Base-by-base conservation (phyloP, 371 early-diverging fungal genomes). In the Mortierella sp. region DNA sequence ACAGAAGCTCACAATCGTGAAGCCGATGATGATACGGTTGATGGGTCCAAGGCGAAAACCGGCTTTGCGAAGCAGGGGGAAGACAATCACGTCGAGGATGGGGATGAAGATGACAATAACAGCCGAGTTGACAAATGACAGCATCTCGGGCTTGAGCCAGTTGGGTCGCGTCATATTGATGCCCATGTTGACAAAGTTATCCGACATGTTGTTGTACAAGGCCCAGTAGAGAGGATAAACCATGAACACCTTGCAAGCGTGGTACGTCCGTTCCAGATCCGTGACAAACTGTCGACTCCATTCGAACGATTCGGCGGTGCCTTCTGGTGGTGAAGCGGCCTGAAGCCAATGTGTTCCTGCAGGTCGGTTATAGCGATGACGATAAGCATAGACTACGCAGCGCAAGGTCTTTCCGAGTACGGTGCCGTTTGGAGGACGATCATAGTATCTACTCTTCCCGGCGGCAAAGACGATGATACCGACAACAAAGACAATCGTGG, bases 191-290 rank as follows among this genome's bases (percentile, higher is more conserved):
- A 93, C 78, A 72, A 94, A 80, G 78, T 92, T 92, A 81, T 88
- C 89, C 56, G 81, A 81, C 84, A 93, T 91, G 80, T 94, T 91
- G 50, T 78, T 69, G 79, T 92, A 92, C 64, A 89, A 84, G 24
- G 90, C 85, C 94, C 94, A 94, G 84, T 88, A 94, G 52, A 94
- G 70, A 19, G 92, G 91, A 65, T 80, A 92, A 82, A 88, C 87
- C 51, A 83, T 65, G 72, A 94, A 92, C 19, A 92, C 88, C 61
- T 85, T 82, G 82, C 90, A 92, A 39, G 93, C 90, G 28, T 82
- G 80, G 44, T 91, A 76, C 6, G 89, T 81, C 48, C 82, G 80
- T 66, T 82, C 82, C 66, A 93, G 80, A 75, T 91, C 92, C 26
- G 88, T 83, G n/a, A 93, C 89, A 69, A 92, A 93, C 54, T 82